These are phyloP conservation scores for Biscogniauxia sp. DNA, from an alignment of 2,329 filamentous ascomycete species.

Conservation along the genomic window DNA sequence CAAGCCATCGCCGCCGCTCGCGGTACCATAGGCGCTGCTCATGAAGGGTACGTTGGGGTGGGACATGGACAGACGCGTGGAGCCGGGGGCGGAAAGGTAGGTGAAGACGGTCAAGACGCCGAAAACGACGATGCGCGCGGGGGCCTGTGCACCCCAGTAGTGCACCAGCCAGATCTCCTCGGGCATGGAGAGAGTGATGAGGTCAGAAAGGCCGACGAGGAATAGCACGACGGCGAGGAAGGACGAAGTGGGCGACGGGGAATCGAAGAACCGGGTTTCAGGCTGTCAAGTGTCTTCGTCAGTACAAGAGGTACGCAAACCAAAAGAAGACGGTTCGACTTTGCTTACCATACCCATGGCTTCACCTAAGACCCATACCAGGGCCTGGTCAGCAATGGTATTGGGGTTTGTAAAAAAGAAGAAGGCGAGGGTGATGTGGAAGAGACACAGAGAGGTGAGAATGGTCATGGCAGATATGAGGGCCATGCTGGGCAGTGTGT, in stretches of 20 bases:
- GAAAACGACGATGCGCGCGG: constrained; percentile 53
- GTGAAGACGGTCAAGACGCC: constrained; percentile 52
- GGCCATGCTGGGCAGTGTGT: constrained; percentile 57
- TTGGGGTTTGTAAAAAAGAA: constrained; percentile 76
- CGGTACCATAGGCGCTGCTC: constrained; percentile 37
- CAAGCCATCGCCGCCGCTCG: constrained; percentile 60
- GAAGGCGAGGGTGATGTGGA: constrained; percentile 79
- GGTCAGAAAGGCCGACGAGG: constrained; percentile 59
- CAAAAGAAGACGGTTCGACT: constrained; percentile 1
- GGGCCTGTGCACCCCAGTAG: constrained; percentile 66
- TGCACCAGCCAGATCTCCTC: constrained; percentile 62
- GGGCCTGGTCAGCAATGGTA: constrained; percentile 71
- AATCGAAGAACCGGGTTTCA: constrained; percentile 64
- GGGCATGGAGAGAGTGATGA: constrained; percentile 65
- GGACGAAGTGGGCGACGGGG: constrained; percentile 67
- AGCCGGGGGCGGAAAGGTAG: constrained; percentile 41
- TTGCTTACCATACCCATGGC: constrained; percentile 72
- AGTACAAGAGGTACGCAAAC: background rate
- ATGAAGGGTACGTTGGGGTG: constrained; percentile 34
- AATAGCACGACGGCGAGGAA: constrained; percentile 69
- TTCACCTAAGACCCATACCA: constrained; percentile 80
- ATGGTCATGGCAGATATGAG: constrained; percentile 78
- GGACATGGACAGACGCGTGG: constrained; percentile 32
- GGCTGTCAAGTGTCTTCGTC: constrained; percentile 45
- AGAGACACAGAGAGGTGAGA: constrained; percentile 77